Conservation (phyloP, 2,329 filamentous ascomycete species). For the Reticulascus tulasneorum region DNA sequence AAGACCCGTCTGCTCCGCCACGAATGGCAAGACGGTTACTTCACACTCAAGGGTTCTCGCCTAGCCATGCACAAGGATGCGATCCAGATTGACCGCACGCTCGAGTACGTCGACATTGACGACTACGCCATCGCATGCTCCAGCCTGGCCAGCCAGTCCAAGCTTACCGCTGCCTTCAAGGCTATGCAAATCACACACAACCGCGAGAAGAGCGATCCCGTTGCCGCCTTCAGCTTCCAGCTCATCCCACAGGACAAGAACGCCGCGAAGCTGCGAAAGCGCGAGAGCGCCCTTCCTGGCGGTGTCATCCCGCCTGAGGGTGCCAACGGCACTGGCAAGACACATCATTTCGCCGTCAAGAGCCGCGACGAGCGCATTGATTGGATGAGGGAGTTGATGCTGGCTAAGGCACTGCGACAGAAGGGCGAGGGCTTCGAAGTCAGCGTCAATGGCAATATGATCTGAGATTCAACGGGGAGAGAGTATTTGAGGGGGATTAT, state of each 20-base stretch:
- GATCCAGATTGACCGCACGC: constrained; percentile 48
- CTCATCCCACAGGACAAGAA: constrained; percentile 68
- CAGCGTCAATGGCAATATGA: constrained; percentile 75
- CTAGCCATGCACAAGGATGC: constrained; percentile 72
- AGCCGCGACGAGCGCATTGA: constrained; percentile 87
- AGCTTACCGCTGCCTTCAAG: constrained; percentile 84
- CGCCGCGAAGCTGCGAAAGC: constrained; percentile 44
- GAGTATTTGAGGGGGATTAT: too few relatives aligned
- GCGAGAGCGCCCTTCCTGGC: constrained; percentile 43
- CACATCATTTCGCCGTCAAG: constrained; percentile 90
- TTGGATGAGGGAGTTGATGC: constrained; percentile 94
- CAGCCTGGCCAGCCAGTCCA: constrained; percentile 68
- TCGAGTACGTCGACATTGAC: constrained; percentile 82
- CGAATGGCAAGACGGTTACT: constrained; percentile 92
- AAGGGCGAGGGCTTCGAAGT: constrained; percentile 82
- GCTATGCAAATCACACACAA: constrained; percentile 61
- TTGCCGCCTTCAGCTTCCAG: constrained; percentile 78
- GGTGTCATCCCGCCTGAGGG: constrained; percentile 33
- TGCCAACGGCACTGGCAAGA: constrained; percentile 67
- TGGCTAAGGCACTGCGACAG: constrained; percentile 80
- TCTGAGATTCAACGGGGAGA: too few relatives aligned
- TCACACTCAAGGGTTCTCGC: constrained; percentile 73
- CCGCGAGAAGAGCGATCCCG: constrained; percentile 51
- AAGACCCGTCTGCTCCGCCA: constrained; percentile 84
- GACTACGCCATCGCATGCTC: constrained; percentile 87